phyloP scores from a whole-genome alignment of 371 early-diverging fungal species.

The Mortierella sp. region DNA sequence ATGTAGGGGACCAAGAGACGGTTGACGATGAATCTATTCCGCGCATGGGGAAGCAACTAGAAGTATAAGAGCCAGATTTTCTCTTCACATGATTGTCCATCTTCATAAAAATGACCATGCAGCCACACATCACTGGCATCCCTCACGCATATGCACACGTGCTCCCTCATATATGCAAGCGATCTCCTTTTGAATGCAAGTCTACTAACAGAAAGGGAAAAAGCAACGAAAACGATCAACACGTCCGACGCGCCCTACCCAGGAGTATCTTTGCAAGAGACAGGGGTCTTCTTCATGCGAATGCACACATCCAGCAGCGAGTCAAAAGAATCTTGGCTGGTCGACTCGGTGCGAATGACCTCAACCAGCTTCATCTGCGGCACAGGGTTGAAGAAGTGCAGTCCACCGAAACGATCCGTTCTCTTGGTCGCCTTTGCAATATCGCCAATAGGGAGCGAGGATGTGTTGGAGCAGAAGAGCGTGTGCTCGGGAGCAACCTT shows the following conservation, averaged over 20 bases:
- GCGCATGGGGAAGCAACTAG: neutral
- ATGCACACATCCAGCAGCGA: constrained; percentile 74
- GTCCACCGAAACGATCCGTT: constrained; percentile 79
- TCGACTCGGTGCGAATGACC: constrained; percentile 82
- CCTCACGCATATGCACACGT: no score
- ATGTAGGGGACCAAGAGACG: constrained; percentile 96
- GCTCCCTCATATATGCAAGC: no score
- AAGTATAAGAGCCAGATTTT: constrained; percentile 12
- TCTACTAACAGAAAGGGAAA: no score
- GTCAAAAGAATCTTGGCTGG: constrained; percentile 69
- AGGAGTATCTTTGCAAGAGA: constrained; percentile 96
- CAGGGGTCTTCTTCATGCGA: constrained; percentile 87
- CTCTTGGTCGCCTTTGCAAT: constrained; percentile 82
- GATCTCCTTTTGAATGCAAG: no score
- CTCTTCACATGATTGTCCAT: constrained; percentile 17
- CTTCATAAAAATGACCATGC: neutral
- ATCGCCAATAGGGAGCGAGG: constrained; percentile 84
- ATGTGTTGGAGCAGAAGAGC: constrained; percentile 94
- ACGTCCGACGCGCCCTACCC: constrained; percentile 83
- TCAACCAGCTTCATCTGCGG: constrained; percentile 98
- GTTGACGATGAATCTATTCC: constrained; percentile 93
- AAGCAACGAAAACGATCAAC: no score
- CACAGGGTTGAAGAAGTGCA: constrained; percentile 98
- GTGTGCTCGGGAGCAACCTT: constrained; percentile 76
- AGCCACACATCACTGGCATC: neutral